Conservation (phyloP, 2,329 filamentous ascomycete genomes). For the Calonectria ilicicola region DNA sequence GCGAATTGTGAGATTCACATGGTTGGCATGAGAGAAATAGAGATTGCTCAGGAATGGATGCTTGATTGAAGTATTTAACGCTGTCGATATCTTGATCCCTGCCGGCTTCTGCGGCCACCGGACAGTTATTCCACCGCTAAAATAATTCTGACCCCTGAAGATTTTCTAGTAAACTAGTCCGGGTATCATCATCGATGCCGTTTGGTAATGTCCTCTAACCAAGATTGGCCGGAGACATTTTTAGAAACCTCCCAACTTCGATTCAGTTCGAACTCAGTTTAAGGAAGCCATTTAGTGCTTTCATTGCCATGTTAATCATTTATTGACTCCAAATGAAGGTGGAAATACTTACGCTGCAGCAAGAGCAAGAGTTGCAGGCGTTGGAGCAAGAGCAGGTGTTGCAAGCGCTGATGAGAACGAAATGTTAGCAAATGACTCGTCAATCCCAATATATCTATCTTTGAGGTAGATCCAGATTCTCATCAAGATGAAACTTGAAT, state of each 20-base stretch:
- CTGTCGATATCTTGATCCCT: background rate
- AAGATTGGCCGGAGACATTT: background rate
- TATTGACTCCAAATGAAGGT: background rate
- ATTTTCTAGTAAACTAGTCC: background rate
- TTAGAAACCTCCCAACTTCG: background rate
- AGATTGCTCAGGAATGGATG: background rate
- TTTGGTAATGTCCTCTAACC: background rate
- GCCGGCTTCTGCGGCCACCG: background rate
- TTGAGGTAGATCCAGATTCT: background rate
- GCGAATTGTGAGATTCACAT: too few relatives aligned
- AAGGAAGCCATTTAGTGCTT: background rate
- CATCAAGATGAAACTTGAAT: background rate
- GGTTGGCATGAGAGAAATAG: too few relatives aligned
- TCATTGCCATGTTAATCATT: background rate
- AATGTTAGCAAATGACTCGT: background rate
- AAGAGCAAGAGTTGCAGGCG: background rate
- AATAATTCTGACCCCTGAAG: background rate
- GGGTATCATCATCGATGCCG: background rate
- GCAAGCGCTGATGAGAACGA: background rate
- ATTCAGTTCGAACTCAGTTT: background rate
- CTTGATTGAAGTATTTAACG: background rate
- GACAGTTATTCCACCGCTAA: background rate
- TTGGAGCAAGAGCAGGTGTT: background rate
- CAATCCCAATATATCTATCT: background rate
- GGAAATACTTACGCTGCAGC: background rate